These are phyloP conservation scores for Malassezia vespertilionis DNA, from an alignment of 1,284 basidiomycete genomes.

Conservation along the genomic window DNA sequence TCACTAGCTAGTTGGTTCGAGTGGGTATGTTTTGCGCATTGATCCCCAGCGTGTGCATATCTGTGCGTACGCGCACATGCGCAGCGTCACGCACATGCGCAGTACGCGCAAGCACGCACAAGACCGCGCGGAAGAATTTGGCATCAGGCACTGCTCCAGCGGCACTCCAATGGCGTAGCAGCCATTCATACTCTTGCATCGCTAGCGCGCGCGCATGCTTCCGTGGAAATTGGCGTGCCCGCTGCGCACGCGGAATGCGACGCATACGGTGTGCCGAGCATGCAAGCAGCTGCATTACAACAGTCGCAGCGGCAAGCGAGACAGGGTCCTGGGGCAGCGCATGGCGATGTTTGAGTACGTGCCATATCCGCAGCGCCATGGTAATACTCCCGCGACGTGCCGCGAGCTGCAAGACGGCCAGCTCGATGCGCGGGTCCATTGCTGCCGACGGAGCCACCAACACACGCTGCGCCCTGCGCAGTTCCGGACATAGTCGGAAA, in stretches of 20 bases:
- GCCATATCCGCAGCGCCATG: slow-evolving; percentile 29
- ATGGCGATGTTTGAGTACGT: slow-evolving; percentile 26
- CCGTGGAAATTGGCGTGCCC: not conserved
- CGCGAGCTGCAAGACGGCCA: slow-evolving; percentile 24
- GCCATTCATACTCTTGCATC: slow-evolving; percentile 13
- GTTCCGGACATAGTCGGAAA: slow-evolving; percentile 2
- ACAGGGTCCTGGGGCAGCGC: slow-evolving; percentile 15
- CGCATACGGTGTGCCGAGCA: not conserved
- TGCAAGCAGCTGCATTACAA: slow-evolving; percentile 25
- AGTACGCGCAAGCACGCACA: slow-evolving; percentile 8
- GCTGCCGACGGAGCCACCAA: not conserved
- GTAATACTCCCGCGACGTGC: slow-evolving; percentile 23
- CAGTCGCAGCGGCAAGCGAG: slow-evolving; percentile 22
- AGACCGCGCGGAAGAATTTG: slow-evolving; percentile 6
- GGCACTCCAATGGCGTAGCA: slow-evolving; percentile 9
- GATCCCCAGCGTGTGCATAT: slow-evolving; percentile 6
- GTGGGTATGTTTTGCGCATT: not conserved
- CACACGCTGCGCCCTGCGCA: slow-evolving; percentile 2
- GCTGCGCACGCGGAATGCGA: not conserved
- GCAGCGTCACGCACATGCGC: slow-evolving; percentile 4
- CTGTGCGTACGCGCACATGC: slow-evolving; percentile 1
- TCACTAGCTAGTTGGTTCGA: no score
- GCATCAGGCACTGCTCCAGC: not conserved
- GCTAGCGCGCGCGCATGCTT: slow-evolving; percentile 5
- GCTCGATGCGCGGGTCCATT: slow-evolving; percentile 13